Conservation (phyloP, 805 yeast species). For the Myxozyma kluyveri region DNA sequence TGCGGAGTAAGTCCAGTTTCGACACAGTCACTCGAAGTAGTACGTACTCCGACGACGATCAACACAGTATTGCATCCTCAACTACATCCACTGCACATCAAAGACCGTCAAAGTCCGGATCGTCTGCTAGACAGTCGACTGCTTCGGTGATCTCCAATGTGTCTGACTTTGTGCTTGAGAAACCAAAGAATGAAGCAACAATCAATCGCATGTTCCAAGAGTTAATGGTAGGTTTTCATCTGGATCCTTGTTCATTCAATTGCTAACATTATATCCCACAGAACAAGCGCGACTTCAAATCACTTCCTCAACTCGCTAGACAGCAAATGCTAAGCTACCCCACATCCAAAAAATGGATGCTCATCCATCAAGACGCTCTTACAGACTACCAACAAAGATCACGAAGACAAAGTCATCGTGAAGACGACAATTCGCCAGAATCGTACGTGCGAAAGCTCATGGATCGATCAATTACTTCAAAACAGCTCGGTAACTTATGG, state of each 20-base stretch:
- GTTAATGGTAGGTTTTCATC: conserved; percentile 52
- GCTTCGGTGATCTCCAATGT: conserved; percentile 9
- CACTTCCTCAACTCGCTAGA: conserved; percentile 68
- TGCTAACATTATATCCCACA: not conserved
- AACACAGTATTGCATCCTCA: conserved; percentile 1
- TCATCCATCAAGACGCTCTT: conserved; percentile 79
- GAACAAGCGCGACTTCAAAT: conserved; percentile 63
- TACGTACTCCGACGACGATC: conserved; percentile 16
- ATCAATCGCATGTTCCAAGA: conserved; percentile 74
- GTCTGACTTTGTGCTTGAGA: conserved; percentile 51
- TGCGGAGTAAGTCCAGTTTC: conserved; percentile 3
- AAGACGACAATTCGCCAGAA: conserved; percentile 54
- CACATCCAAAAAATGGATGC: conserved; percentile 83
- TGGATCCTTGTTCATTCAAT: conserved; percentile 1
- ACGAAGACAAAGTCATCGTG: conserved; percentile 36
- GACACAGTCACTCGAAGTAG: conserved; percentile 9
- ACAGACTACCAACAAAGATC: conserved; percentile 64
- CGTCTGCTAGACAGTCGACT: conserved; percentile 7
- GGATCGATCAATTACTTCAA: conserved; percentile 62
- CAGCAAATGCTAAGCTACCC: conserved; percentile 73
- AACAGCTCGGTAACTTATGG: conserved; percentile 78
- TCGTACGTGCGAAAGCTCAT: conserved; percentile 72
- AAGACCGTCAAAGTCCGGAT: conserved; percentile 2
- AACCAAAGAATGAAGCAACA: conserved; percentile 62
- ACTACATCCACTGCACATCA: not conserved